A percentile compares a stretch with the other conserved stretches of the same genome.
Evolutionary conservation across 2,329 filamentous ascomycete genomes (phyloP).

Genomic region (Exophiala dermatitidis): DNA sequence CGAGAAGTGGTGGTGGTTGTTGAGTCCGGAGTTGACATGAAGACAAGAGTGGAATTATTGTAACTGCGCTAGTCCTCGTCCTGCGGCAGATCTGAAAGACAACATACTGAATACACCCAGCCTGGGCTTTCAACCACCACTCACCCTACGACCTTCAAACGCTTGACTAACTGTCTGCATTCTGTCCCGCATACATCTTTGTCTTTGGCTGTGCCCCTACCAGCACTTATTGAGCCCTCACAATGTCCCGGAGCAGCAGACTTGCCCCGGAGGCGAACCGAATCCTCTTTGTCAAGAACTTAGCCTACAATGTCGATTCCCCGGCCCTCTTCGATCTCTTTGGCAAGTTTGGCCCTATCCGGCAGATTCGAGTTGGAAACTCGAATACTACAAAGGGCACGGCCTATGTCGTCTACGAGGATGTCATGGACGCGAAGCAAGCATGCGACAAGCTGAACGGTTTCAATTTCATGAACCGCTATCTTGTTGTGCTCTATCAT

Average conservation of each 20-base stretch:
- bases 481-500: slow-evolving; percentile 82
- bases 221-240: neutral
- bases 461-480: slow-evolving; percentile 99
- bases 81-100: neutral
- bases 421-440: slow-evolving; percentile 97
- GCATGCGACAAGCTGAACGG: slow-evolving; percentile 99
- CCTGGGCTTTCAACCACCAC: neutral
- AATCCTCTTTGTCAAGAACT: slow-evolving; percentile 99
- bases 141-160: neutral
- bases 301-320: slow-evolving; percentile 98
- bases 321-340: slow-evolving; percentile 99
- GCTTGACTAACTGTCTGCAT: too few relatives aligned
- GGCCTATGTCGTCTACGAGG: slow-evolving; percentile 98
- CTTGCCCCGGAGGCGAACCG: slow-evolving; percentile 99
- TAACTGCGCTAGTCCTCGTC: neutral
- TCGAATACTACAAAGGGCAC: slow-evolving; percentile 96
- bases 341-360: slow-evolving; percentile 91
- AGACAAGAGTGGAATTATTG: slow-evolving; percentile 5
- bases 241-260: slow-evolving; percentile 47
- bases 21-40: slow-evolving; percentile 12
- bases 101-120: neutral
- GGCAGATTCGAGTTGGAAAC: slow-evolving; percentile 97
- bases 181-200: too few relatives aligned
- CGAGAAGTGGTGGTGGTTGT: slow-evolving; percentile 9
- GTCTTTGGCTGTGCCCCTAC: too few relatives aligned